Base-by-base conservation (phyloP, 495 filamentous ascomycete genomes). In the Penicillium samsonianum region DNA sequence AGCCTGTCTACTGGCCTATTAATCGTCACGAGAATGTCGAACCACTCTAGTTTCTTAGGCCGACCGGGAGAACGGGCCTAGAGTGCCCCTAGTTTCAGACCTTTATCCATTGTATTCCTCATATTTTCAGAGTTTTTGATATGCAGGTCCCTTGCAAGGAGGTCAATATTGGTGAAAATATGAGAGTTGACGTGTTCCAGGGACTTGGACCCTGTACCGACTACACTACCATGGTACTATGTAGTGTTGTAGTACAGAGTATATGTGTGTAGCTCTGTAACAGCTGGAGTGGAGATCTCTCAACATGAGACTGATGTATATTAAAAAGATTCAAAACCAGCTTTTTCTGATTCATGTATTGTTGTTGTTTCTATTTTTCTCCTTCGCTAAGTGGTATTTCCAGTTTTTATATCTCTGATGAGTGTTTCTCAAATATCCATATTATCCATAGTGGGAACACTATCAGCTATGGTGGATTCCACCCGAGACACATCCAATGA, bases 401-500 rank as follows among this genome's bases (percentile, higher is more conserved):
- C 4, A 25, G 23, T 4, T 25, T 4, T 25, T 25, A 25, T 25
- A 25, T 25, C 23, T 30, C 9, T 30, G 28, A 11, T 28, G 26
- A 5, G 10, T 33, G 10, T 12, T 10, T 33, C 9, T 33, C 10
- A 12, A 33, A 33, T 33, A 33, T 11, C 11, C 28, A 30, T 30
- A 30, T 30, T 30, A 30, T 30, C 10, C n/a, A n/a, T n/a, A n/a
- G 33, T 38, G 48, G 33, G 14, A 37, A 35, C 35, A 23, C 5
- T 52, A 9, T 41, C 23, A 52, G 23, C 50, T 42, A 3, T 28
- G 50, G 50, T 53, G 50, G 50, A 42, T 53, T 41, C 37, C 31
- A 53, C 38, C 37, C 50, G 50, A 53, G 50, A 53, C 50, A 42
- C 38, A 11, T 31, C 38, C 50, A 53, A 53, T 53, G 7, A 51